Percentiles rank a stretch among this genome's conserved stretches.
phyloP scores from a whole-genome alignment of 495 filamentous ascomycete genomes.

The Viridothelium virens region DNA sequence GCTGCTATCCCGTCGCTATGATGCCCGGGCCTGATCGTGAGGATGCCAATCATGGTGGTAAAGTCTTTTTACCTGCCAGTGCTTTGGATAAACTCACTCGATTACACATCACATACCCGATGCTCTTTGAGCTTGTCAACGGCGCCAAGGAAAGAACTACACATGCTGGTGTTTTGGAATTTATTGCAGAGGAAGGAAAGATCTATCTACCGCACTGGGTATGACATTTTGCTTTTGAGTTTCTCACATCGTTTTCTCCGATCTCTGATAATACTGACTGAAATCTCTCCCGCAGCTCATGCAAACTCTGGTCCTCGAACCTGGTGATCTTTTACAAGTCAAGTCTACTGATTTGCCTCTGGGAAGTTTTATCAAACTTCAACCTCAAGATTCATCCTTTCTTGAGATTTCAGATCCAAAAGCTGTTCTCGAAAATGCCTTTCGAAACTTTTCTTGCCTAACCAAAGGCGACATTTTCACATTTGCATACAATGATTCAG shows the following conservation, averaged over 20 bases:
- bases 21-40: conserved; percentile 85
- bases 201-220: conserved; percentile 96
- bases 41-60: conserved; percentile 89
- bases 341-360: conserved; percentile 86
- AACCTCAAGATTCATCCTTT: conserved; percentile 84
- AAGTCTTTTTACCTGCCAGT: conserved; percentile 91
- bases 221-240: conserved; percentile 27
- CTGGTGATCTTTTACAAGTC: conserved; percentile 88
- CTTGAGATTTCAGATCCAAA: conserved; percentile 95
- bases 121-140: conserved; percentile 92
- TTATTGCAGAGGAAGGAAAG: conserved; percentile 93
- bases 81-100: conserved; percentile 91
- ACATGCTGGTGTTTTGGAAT: conserved; percentile 92
- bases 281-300: conserved; percentile 58
- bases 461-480: conserved; percentile 90
- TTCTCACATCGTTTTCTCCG: neutral
- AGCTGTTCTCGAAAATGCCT: conserved; percentile 93
- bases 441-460: conserved; percentile 87
- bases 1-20: conserved; percentile 91
- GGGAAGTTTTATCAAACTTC: conserved; percentile 87
- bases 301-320: conserved; percentile 79
- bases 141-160: conserved; percentile 68
- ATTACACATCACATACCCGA: conserved; percentile 95
- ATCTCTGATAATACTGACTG: conserved; percentile 14
- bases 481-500: conserved; percentile 87